These are phyloP conservation scores for Dothideomycetes sp. DNA, from an alignment of 2,329 filamentous ascomycete species.

Conservation along the genomic window DNA sequence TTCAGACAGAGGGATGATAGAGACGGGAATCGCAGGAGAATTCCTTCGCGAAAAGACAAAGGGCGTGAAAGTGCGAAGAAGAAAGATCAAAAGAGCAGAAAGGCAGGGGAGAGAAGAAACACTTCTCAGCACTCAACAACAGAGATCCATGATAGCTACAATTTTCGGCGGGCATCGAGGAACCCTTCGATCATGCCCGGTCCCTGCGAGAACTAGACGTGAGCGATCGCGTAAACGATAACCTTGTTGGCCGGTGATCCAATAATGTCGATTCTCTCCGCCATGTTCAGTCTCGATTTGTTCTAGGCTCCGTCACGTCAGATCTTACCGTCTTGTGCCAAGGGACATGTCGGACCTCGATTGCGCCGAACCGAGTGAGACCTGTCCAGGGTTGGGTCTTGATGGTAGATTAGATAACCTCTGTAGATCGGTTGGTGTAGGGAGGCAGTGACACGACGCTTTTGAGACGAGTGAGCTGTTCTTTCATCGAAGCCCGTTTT, in stretches of 20 bases:
- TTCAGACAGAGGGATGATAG: not conserved
- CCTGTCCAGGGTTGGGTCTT: no score
- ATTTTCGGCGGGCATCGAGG: slow-evolving; percentile 7
- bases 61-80: not conserved
- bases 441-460: no score
- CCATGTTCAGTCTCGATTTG: slow-evolving; percentile 11
- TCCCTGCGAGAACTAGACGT: slow-evolving; percentile 2
- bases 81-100: not conserved
- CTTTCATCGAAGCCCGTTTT: no score
- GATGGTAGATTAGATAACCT: no score
- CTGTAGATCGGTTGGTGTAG: no score
- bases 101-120: not conserved
- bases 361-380: no score
- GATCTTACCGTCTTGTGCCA: no score
- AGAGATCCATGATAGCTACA: slow-evolving; percentile 12
- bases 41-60: no score
- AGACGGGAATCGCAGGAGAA: no score
- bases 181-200: not conserved
- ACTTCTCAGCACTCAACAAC: slow-evolving; percentile 5
- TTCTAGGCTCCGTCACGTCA: slow-evolving; percentile 12
- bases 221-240: slow-evolving; percentile 10
- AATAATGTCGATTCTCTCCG: not conserved
- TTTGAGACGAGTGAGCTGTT: no score
- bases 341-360: no score
- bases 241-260: slow-evolving; percentile 5